Conservation (phyloP, 345 rosid genomes). For the Arabidopsis suecica region DNA sequence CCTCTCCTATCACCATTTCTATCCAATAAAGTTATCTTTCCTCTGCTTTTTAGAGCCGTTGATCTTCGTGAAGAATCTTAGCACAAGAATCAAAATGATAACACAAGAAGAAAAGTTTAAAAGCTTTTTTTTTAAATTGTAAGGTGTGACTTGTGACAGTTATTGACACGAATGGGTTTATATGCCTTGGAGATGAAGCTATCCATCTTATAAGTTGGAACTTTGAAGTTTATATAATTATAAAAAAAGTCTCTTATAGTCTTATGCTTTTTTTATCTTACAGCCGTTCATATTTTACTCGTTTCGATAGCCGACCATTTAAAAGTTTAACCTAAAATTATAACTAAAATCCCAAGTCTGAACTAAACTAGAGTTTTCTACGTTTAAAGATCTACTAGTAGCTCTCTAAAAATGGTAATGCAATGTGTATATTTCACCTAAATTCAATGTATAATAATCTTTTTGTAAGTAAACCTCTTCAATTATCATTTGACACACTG, state of each 20-base stretch:
- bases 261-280: not conserved
- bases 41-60: slow-evolving; percentile 28
- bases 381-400: not conserved
- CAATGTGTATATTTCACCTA: slow-evolving; percentile 11
- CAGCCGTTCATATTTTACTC: slow-evolving; percentile 14
- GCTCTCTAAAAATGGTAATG: slow-evolving; percentile 13
- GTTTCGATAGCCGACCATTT: slow-evolving; percentile 1
- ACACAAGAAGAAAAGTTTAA: slow-evolving; percentile 27
- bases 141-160: not conserved
- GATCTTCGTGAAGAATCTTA: slow-evolving; percentile 36
- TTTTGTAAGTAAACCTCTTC: not conserved
- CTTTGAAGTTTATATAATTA: not conserved
- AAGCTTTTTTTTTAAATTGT: slow-evolving; percentile 3
- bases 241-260: too few species aligned
- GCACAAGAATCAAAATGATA: slow-evolving; percentile 13
- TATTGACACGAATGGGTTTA: not conserved
- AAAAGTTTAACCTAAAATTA: not conserved
- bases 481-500: slow-evolving; percentile 4
- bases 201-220: not conserved
- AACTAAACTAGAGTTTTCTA: not conserved
- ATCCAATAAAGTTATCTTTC: slow-evolving; percentile 23
- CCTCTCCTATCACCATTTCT: slow-evolving; percentile 2
- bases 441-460: slow-evolving; percentile 4
- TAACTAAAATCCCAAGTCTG: not conserved
- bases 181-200: slow-evolving; percentile 32